phyloP scores from a whole-genome alignment of 2,329 filamentous ascomycete genomes.

The Alternaria ethzedia region DNA sequence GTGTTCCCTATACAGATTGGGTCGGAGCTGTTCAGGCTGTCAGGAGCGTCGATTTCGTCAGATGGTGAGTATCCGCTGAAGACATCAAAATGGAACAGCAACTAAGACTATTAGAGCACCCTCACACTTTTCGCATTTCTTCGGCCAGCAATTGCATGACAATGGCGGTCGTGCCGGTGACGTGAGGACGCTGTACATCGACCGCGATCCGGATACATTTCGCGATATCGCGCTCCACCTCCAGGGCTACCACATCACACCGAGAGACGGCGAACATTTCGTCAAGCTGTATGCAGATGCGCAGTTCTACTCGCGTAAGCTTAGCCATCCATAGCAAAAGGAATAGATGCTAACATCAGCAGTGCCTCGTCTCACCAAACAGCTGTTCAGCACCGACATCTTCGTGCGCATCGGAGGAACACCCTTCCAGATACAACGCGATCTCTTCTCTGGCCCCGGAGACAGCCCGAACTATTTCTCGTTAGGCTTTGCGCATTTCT shows the following conservation, averaged over 20 bases:
- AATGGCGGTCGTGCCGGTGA: slow-evolving; percentile 65
- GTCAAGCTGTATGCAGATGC: slow-evolving; percentile 93
- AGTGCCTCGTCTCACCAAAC: slow-evolving; percentile 89
- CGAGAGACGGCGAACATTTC: slow-evolving; percentile 83
- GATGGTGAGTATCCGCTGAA: slow-evolving; percentile 63
- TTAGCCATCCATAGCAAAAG: not conserved
- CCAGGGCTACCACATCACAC: slow-evolving; percentile 85
- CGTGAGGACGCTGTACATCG: slow-evolving; percentile 88
- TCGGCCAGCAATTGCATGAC: slow-evolving; percentile 77
- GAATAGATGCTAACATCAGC: slow-evolving; percentile 17
- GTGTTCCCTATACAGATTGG: slow-evolving; percentile 76
- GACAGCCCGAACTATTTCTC: slow-evolving; percentile 97
- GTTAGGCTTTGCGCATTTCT: slow-evolving; percentile 87
- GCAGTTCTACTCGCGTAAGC: slow-evolving; percentile 86
- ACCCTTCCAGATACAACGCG: slow-evolving; percentile 88
- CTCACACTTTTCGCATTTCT: slow-evolving; percentile 96
- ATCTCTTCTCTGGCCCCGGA: slow-evolving; percentile 82
- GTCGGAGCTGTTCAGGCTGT: slow-evolving; percentile 70
- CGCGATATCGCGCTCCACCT: slow-evolving; percentile 87
- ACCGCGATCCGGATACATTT: slow-evolving; percentile 89
- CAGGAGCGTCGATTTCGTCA: slow-evolving; percentile 72
- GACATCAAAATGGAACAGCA: slow-evolving; percentile 6
- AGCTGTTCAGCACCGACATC: slow-evolving; percentile 89
- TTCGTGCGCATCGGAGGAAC: slow-evolving; percentile 88
- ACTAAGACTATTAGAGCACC: slow-evolving; percentile 73